Evolutionary conservation across 192 early-diverging fungal genomes (phyloP).

Genomic region (Linnemannia zychae): DNA sequence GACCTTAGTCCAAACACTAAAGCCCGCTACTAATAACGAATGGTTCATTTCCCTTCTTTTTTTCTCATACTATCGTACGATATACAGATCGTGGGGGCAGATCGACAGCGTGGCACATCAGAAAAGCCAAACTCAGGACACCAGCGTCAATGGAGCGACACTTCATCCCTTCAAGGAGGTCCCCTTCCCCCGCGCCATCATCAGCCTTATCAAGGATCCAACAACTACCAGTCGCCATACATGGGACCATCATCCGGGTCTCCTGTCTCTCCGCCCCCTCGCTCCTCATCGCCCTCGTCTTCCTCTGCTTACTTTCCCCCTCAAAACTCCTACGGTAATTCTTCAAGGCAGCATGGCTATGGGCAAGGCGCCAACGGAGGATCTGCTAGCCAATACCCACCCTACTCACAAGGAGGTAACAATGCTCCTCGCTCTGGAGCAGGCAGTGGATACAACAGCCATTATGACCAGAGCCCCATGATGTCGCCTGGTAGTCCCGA

Average conservation of each 20-base stretch:
- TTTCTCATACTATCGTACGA: neutral
- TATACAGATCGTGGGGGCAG: neutral
- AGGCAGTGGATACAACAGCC: conserved; percentile 18
- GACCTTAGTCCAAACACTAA: conserved; percentile 1
- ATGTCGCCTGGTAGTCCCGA: conserved; percentile 43
- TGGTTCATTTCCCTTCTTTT: neutral
- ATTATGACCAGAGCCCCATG: conserved; percentile 53
- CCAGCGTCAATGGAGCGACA: conserved; percentile 51
- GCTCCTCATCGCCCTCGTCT: conserved; percentile 31
- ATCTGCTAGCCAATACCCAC: conserved; percentile 19
- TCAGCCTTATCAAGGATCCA: conserved; percentile 2
- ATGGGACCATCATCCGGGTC: conserved; percentile 31
- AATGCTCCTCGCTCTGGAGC: conserved; percentile 8
- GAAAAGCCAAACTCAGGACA: conserved; percentile 11
- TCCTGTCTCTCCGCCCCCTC: conserved; percentile 27
- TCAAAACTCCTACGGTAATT: conserved; percentile 18
- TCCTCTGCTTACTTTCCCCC: conserved; percentile 26
- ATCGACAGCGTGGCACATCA: neutral
- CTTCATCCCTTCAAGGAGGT: conserved; percentile 40
- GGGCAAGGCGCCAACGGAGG: conserved; percentile 4
- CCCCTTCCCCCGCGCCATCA: neutral
- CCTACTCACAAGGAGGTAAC: neutral
- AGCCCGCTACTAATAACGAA: neutral
- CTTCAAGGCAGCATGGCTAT: conserved; percentile 13
- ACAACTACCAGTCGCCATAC: conserved; percentile 38